Base-by-base conservation (phyloP, 192 early-diverging fungal genomes). In the Backusella tuberculispora region DNA sequence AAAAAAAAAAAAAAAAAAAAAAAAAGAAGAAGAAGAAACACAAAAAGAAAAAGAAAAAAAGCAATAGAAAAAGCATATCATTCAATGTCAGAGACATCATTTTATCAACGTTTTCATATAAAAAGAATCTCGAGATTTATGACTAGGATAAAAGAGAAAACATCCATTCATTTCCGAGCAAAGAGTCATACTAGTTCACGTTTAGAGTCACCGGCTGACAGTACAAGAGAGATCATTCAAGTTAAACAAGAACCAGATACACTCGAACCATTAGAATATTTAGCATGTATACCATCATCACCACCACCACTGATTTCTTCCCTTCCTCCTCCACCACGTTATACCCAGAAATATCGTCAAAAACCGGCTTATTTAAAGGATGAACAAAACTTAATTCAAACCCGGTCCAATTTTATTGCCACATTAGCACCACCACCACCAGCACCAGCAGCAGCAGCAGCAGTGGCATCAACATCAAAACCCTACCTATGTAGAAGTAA, bases 361-460 rank as follows among this genome's bases (percentile, higher is more conserved):
- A 53, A 24, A 60, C 21, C 53, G 2, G 29, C 29, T 60, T 8
- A 60, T 60, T 60, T 24, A 60, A 60, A 60, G n/a, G 15, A 67
- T 21, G 17, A 41, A 63, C 45, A 40, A 72, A 29, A 42, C 21
- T 48, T 74, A 34, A 45, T 69, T 75, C 40, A 48, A 66, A 26
- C 45, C 41, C n/a, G 70, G 42, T n/a, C 43, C 43, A 26, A 17
- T 66, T 29, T 77, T 24, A 60, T 26, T 60, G 21, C 76, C 24
- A 24, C 76, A 41, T 38, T 75, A 24, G 69, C 74, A 3, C 74
- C 66, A 19, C 74, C 74, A 41, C 74, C 66, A 46, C 45, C 45
- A 2, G 1, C 15, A 46, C 68, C 13, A n/a, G 29, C 29, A 0
- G 29, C 29, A 0, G 29, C 29, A 0, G 29, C 29, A 34, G 29